Conservation (phyloP, 73 alveolate species). For the Vitrella brassicaformis region DNA sequence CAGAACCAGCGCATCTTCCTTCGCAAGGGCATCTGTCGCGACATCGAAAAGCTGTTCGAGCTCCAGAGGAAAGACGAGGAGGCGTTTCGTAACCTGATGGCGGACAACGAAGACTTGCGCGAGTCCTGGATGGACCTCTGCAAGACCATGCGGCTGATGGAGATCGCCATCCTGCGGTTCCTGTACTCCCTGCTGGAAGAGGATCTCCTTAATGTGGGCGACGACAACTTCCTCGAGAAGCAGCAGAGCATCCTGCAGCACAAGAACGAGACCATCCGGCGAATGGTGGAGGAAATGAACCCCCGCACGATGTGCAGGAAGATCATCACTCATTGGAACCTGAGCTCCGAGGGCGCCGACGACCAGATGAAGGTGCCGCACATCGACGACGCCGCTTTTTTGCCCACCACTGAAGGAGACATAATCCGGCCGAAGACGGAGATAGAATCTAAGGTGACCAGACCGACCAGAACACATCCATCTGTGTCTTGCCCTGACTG, state of each 20-base stretch:
- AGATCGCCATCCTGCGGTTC: constrained; percentile 16
- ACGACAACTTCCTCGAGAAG: constrained; percentile 7
- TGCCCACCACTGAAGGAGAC: constrained; percentile 7
- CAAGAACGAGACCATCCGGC: constrained; percentile 15
- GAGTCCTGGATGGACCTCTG: constrained; percentile 16
- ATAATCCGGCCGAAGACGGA: constrained; percentile 19
- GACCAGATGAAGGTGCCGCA: constrained; percentile 3
- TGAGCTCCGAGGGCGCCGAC: constrained; percentile 11
- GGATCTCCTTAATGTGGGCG: constrained; percentile 14
- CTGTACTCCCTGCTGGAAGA: constrained; percentile 17
- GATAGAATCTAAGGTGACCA: constrained; percentile 8
- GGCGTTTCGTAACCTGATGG: constrained; percentile 8
- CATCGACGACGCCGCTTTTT: constrained; percentile 11
- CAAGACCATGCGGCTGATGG: constrained; percentile 16
- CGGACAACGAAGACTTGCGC: constrained; percentile 17
- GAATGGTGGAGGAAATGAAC: constrained; percentile 24
- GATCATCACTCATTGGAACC: constrained; percentile 24
- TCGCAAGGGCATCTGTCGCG: constrained; percentile 21
- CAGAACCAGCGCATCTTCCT: constrained; percentile 14
- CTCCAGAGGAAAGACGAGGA: constrained; percentile 8
- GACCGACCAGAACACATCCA: background rate
- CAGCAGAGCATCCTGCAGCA: constrained; percentile 16
- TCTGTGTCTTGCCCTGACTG: background rate
- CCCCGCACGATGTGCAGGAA: constrained; percentile 16
- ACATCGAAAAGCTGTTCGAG: constrained; percentile 12